Conservation (phyloP, 2,329 filamentous ascomycete species). For the Aspergillus alliaceus region DNA sequence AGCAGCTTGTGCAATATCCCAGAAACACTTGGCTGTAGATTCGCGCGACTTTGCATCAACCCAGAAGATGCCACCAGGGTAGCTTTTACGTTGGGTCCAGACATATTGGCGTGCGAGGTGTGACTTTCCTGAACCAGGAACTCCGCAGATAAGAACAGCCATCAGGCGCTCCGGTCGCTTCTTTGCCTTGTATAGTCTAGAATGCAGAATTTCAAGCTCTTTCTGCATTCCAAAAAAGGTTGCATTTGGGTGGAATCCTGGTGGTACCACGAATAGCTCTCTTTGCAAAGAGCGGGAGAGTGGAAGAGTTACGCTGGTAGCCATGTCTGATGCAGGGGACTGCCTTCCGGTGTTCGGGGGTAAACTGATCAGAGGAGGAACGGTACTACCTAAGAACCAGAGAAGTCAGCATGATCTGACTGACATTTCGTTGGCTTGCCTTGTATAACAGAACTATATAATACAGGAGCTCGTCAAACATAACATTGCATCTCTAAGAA, state of each 20-base stretch:
- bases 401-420: slow-evolving; percentile 36
- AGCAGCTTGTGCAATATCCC: slow-evolving; percentile 63
- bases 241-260: slow-evolving; percentile 62
- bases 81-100: slow-evolving; percentile 58
- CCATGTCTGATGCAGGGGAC: slow-evolving; percentile 26
- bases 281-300: slow-evolving; percentile 22
- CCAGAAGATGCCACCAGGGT: slow-evolving; percentile 70
- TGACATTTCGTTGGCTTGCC: slow-evolving; percentile 13
- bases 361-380: slow-evolving; percentile 18
- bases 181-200: slow-evolving; percentile 58
- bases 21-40: slow-evolving; percentile 62
- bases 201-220: slow-evolving; percentile 60
- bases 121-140: slow-evolving; percentile 68
- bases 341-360: slow-evolving; percentile 25
- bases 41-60: slow-evolving; percentile 61
- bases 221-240: slow-evolving; percentile 62
- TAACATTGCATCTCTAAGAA: not conserved
- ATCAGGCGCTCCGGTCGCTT: slow-evolving; percentile 60
- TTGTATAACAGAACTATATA: slow-evolving; percentile 7
- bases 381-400: slow-evolving; percentile 32
- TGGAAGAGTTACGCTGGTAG: slow-evolving; percentile 22
- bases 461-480: slow-evolving; percentile 12
- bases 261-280: slow-evolving; percentile 49
- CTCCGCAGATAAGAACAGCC: slow-evolving; percentile 63
- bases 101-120: slow-evolving; percentile 69